Evolutionary conservation across 2,329 filamentous ascomycete species (phyloP).

Genomic region (Curvularia hawaiiensis): DNA sequence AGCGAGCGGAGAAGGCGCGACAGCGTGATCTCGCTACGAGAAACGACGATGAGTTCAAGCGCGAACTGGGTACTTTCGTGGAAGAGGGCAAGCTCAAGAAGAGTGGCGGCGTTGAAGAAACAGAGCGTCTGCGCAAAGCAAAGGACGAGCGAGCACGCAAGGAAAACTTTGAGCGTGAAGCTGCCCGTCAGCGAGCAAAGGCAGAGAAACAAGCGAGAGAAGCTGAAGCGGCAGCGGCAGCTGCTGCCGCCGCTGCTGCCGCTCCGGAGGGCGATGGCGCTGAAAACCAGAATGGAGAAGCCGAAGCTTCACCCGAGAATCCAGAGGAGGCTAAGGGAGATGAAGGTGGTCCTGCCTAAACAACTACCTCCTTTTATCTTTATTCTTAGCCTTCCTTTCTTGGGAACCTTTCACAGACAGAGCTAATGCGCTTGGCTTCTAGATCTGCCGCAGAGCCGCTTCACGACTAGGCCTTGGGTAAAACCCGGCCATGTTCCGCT

Average conservation of each 20-base stretch:
- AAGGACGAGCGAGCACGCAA: constrained; percentile 87
- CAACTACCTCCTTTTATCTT: constrained; percentile 18
- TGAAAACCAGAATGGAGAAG: constrained; percentile 33
- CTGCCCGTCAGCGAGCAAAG: constrained; percentile 51
- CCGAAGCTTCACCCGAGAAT: constrained; percentile 22
- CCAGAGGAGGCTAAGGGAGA: constrained; percentile 39
- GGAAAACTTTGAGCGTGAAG: constrained; percentile 68
- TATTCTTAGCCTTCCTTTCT: constrained; percentile 15
- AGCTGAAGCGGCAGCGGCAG: constrained; percentile 40
- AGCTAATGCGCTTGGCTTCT: constrained; percentile 31
- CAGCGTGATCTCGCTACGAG: constrained; percentile 86
- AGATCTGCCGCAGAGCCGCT: constrained; percentile 29
- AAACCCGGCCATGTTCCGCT: constrained; percentile 25
- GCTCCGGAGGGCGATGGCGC: constrained; percentile 29
- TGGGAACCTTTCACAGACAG: constrained; percentile 3
- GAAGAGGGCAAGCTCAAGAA: constrained; percentile 93
- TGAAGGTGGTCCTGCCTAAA: constrained; percentile 46
- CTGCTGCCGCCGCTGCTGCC: constrained; percentile 17
- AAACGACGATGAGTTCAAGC: constrained; percentile 76
- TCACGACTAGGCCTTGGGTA: constrained; percentile 39
- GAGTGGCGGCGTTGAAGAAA: constrained; percentile 92
- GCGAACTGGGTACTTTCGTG: constrained; percentile 84
- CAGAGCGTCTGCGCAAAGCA: constrained; percentile 79
- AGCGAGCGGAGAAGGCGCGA: constrained; percentile 90
- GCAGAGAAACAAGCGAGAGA: constrained; percentile 52